A percentile compares a stretch with the other conserved stretches of the same genome.
Evolutionary conservation across 768 basidiomycete species (phyloP).

Genomic region (Podaxis sp.): DNA sequence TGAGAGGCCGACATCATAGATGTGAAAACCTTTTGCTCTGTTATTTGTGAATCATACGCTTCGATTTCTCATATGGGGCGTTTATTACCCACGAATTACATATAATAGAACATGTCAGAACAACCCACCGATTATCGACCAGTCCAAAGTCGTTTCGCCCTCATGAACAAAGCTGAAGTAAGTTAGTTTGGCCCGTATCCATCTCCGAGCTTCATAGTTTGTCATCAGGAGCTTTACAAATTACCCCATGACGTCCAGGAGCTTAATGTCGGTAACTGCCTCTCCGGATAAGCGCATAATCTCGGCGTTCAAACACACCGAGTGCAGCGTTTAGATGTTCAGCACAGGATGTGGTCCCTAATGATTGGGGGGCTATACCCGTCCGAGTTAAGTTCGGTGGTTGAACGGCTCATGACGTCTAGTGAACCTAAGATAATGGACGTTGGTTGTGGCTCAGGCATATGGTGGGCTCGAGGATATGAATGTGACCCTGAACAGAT

Average conservation of each 20-base stretch:
- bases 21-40: neutral
- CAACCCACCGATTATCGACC: neutral
- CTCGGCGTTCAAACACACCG: neutral
- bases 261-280: constrained; percentile 8
- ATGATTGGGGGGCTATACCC: constrained; percentile 28
- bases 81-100: neutral
- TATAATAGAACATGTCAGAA: neutral
- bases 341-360: constrained; percentile 26
- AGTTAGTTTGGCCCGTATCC: neutral
- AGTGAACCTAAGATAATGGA: constrained; percentile 23
- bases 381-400: constrained; percentile 12
- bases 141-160: neutral
- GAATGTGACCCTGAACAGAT: neutral
- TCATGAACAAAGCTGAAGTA: neutral
- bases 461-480: constrained; percentile 22
- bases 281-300: neutral
- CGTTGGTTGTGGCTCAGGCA: constrained; percentile 29
- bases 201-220: neutral
- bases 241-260: constrained; percentile 7
- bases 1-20: neutral
- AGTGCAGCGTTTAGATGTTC: constrained; percentile 23
- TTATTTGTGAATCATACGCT: neutral
- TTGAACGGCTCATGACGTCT: constrained; percentile 18
- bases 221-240: neutral
- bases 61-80: constrained; percentile 2